Percentiles rank a stretch among this genome's conserved stretches.
Conservation (phyloP, 2,329 filamentous ascomycete species). For the Rhinocladiella similis region DNA sequence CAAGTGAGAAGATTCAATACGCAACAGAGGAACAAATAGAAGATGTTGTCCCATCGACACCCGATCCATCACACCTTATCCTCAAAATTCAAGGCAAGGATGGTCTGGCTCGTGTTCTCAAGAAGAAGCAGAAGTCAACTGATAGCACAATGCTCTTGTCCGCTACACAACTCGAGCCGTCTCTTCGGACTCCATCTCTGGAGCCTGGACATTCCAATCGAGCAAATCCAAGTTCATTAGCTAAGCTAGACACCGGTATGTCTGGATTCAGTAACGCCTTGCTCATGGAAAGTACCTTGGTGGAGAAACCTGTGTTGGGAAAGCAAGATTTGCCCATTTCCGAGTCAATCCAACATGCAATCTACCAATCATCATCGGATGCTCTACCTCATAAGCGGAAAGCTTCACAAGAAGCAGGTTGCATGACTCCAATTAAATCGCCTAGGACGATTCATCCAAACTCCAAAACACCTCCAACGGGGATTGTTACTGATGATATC, state of each 20-base stretch:
- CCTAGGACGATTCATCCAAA: not conserved
- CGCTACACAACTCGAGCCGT: not conserved
- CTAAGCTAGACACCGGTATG: not conserved
- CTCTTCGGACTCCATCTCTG: not conserved
- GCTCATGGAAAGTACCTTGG: not conserved
- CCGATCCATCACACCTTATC: slow-evolving; percentile 3
- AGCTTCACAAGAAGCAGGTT: slow-evolving; percentile 11
- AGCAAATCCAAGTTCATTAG: not conserved
- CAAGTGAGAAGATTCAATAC: not conserved
- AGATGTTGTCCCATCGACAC: not conserved
- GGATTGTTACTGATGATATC: not conserved
- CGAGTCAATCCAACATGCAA: too few relatives aligned
- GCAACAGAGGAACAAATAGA: not conserved
- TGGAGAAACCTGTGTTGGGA: not conserved
- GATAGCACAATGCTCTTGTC: not conserved
- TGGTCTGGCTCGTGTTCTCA: slow-evolving; percentile 2
- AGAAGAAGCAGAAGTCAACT: not conserved
- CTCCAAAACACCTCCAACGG: not conserved
- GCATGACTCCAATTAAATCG: not conserved
- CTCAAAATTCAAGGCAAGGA: slow-evolving; percentile 14
- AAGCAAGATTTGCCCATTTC: not conserved
- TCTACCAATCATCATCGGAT: not conserved
- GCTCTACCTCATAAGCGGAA: slow-evolving; percentile 5
- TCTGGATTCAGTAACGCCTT: not conserved
- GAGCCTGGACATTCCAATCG: not conserved